phyloP scores from a whole-genome alignment of 108 stramenopile genomes.

The Fragilariopsis cylindrus region DNA sequence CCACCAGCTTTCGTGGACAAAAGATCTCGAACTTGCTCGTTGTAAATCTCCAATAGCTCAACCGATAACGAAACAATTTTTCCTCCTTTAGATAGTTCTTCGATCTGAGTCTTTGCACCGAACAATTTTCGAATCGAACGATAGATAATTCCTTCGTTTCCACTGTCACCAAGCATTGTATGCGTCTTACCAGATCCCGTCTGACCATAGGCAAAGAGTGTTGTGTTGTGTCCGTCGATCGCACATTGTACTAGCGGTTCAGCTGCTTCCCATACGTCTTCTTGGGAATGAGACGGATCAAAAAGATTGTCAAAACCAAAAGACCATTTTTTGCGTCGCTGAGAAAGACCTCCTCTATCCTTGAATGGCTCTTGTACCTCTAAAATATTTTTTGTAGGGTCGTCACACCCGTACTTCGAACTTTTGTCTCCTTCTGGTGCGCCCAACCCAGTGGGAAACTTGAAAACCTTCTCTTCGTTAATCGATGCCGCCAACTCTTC shows the following conservation, averaged over 20 bases:
- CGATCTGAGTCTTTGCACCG: conserved; percentile 60
- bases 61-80: conserved; percentile 67
- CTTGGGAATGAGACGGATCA: conserved; percentile 50
- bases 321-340: conserved; percentile 60
- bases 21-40: conserved; percentile 93
- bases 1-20: conserved; percentile 54
- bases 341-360: conserved; percentile 80
- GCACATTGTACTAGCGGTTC: conserved; percentile 85
- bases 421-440: conserved; percentile 19
- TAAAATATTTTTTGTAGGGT: conserved; percentile 73
- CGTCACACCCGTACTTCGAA: conserved; percentile 45
- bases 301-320: conserved; percentile 85
- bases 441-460: conserved; percentile 6
- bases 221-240: conserved; percentile 89
- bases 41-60: conserved; percentile 98
- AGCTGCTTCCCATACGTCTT: conserved; percentile 84
- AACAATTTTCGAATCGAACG: conserved; percentile 83
- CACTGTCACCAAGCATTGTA: conserved; percentile 86
- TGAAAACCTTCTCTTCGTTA: conserved; percentile 4
- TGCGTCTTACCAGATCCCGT: conserved; percentile 78
- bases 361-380: conserved; percentile 73
- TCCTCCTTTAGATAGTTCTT: conserved; percentile 41
- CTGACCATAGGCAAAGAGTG: conserved; percentile 93
- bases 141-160: conserved; percentile 66
- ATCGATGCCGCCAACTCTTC: conserved; percentile 22